Evolutionary conservation across 192 early-diverging fungal genomes (phyloP).

Genomic region (Mortierella alpina): DNA sequence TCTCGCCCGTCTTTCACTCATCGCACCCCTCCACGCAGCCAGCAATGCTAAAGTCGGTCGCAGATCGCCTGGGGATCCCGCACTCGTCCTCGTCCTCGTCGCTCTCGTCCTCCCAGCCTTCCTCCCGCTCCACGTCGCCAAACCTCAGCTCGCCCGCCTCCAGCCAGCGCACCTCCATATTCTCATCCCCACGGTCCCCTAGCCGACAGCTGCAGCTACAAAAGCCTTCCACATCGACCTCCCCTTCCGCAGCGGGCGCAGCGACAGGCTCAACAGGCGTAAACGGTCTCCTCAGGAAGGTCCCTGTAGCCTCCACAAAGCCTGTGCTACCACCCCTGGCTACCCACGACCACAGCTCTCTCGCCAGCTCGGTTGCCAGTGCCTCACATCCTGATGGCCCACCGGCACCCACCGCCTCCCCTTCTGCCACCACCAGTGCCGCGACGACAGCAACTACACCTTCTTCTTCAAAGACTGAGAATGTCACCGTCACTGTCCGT

Average conservation of each 20-base stretch:
- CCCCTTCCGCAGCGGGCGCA: not conserved
- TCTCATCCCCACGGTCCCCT: not conserved
- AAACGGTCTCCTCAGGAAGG: constrained; percentile 9
- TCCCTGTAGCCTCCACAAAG: constrained; percentile 5
- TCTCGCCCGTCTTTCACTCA: not conserved
- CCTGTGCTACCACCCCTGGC: constrained; percentile 9
- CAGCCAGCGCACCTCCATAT: constrained; percentile 27
- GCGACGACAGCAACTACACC: not conserved
- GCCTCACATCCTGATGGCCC: not conserved
- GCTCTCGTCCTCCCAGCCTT: constrained; percentile 13
- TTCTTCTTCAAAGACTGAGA: constrained; percentile 44
- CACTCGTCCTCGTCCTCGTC: constrained; percentile 11
- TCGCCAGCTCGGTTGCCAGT: not conserved
- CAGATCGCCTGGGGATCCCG: constrained; percentile 15
- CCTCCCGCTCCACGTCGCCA: constrained; percentile 19
- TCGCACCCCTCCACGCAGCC: not conserved
- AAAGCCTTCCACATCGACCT: not conserved
- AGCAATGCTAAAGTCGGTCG: constrained; percentile 16
- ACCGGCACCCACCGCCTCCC: not conserved
- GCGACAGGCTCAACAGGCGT: not conserved
- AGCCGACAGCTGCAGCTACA: constrained; percentile 7
- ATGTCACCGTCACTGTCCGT: constrained; percentile 79
- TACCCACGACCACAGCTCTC: too few species aligned
- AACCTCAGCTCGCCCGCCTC: constrained; percentile 3
- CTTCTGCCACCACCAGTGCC: not conserved